Conservation (phyloP, 192 early-diverging fungal genomes). For the Powellomyces hirtus region DNA sequence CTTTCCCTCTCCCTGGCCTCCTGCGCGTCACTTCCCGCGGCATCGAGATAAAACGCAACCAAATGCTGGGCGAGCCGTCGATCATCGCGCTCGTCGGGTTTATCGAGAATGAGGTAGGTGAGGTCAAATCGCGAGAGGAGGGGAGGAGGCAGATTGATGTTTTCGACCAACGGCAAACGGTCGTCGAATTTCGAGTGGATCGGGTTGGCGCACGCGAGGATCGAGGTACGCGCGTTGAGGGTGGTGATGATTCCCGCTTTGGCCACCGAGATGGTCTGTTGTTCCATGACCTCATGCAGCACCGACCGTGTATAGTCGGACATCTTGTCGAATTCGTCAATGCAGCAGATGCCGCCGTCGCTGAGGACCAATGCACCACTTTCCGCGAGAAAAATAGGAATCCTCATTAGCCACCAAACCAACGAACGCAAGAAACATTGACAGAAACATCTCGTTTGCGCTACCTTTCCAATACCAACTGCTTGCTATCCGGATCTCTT, state of each 20-base stretch:
- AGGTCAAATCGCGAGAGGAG: constrained; percentile 95
- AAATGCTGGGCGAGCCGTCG: constrained; percentile 85
- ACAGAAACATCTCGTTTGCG: neutral
- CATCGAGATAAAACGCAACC: constrained; percentile 71
- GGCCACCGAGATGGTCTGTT: constrained; percentile 96
- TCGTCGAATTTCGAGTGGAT: constrained; percentile 86
- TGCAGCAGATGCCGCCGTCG: constrained; percentile 96
- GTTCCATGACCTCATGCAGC: constrained; percentile 99
- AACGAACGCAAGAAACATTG: neutral
- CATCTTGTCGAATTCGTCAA: constrained; percentile 99
- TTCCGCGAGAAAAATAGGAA: neutral
- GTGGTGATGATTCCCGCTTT: constrained; percentile 99
- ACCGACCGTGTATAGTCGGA: constrained; percentile 89
- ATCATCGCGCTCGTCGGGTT: constrained; percentile 82
- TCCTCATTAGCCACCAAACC: neutral
- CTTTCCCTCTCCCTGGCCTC: too few species aligned
- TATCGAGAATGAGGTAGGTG: constrained; percentile 87
- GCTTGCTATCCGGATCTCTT: constrained; percentile 90
- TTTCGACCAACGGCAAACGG: constrained; percentile 77
- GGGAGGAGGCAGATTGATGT: constrained; percentile 89
- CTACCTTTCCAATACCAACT: constrained; percentile 90
- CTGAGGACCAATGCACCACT: constrained; percentile 92
- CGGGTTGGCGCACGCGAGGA: constrained; percentile 93
- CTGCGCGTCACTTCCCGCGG: neutral
- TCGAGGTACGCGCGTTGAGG: constrained; percentile 93